phyloP scores from a whole-genome alignment of 1,284 basidiomycete genomes.

The Apiotrichum sp. region DNA sequence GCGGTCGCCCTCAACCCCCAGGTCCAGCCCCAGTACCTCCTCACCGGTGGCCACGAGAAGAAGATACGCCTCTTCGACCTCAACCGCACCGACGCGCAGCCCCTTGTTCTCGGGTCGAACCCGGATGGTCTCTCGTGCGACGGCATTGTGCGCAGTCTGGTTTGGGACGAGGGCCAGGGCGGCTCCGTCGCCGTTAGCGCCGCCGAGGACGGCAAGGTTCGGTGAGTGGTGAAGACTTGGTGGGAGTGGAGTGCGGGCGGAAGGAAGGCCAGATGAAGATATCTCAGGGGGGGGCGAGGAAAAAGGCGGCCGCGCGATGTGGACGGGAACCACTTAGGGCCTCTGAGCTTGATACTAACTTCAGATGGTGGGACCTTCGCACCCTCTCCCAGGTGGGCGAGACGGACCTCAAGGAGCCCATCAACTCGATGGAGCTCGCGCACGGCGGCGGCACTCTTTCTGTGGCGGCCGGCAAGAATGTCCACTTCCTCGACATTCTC shows the following conservation, averaged over 20 bases:
- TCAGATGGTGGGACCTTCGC: constrained; percentile 93
- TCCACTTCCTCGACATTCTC: constrained; percentile 63
- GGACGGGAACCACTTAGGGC: too few relatives aligned
- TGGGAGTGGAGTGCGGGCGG: not conserved
- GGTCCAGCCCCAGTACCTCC: constrained; percentile 43
- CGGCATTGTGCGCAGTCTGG: constrained; percentile 82
- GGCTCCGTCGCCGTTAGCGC: constrained; percentile 74
- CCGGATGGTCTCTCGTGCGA: constrained; percentile 61
- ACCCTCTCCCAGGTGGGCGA: constrained; percentile 65
- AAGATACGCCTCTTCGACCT: constrained; percentile 94
- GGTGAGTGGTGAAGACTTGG: constrained; percentile 54
- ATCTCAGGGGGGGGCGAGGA: too few relatives aligned
- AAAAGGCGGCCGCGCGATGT: too few relatives aligned
- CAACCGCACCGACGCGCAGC: constrained; percentile 69
- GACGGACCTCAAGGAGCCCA: constrained; percentile 68
- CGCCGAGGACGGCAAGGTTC: constrained; percentile 83
- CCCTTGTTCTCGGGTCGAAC: constrained; percentile 65
- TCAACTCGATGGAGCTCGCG: constrained; percentile 91
- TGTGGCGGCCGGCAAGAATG: constrained; percentile 83
- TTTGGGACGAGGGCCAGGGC: constrained; percentile 72
- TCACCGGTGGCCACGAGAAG: constrained; percentile 89
- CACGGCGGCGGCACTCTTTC: constrained; percentile 76
- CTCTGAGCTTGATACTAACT: too few relatives aligned
- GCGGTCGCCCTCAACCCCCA: constrained; percentile 67
- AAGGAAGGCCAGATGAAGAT: too few relatives aligned